phyloP scores from a whole-genome alignment of 371 early-diverging fungal genomes.

The Rhizopus delemar region DNA sequence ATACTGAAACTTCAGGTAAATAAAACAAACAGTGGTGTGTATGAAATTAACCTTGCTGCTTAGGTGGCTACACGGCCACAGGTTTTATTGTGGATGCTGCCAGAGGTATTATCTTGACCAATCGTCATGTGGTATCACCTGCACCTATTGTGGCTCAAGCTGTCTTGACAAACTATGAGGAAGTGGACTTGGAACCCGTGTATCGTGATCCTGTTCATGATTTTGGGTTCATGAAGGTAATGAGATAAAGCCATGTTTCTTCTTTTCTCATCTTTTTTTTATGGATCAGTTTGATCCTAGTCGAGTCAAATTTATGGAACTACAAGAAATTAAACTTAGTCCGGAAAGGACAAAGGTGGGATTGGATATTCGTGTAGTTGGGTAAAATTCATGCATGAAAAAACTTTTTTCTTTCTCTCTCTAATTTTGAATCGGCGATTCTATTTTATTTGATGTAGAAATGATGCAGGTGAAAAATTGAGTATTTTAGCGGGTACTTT shows the following conservation, averaged over 20 bases:
- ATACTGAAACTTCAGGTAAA: constrained; percentile 80
- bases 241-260: too few relatives aligned
- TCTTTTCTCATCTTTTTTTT: too few relatives aligned
- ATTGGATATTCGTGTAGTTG: constrained; percentile 84
- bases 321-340: constrained; percentile 68
- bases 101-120: constrained; percentile 85
- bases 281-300: constrained; percentile 68
- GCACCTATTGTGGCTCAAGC: constrained; percentile 89
- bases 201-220: constrained; percentile 90
- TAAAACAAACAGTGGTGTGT: not conserved
- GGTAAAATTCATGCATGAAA: constrained; percentile 29
- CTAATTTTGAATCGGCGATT: not conserved
- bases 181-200: constrained; percentile 77
- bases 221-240: constrained; percentile 72
- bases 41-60: not conserved
- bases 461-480: constrained; percentile 75
- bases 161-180: constrained; percentile 85
- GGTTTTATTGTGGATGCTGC: constrained; percentile 91
- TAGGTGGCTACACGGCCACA: constrained; percentile 75
- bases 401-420: too few relatives aligned
- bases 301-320: constrained; percentile 71
- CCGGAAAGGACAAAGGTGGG: constrained; percentile 81
- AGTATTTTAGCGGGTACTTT: constrained; percentile 78
- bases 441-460: constrained; percentile 25
- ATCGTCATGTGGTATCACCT: constrained; percentile 86